These are phyloP conservation scores for Heliamphora pulchella DNA, from an alignment of 179 eudicot species.

Conservation along the genomic window DNA sequence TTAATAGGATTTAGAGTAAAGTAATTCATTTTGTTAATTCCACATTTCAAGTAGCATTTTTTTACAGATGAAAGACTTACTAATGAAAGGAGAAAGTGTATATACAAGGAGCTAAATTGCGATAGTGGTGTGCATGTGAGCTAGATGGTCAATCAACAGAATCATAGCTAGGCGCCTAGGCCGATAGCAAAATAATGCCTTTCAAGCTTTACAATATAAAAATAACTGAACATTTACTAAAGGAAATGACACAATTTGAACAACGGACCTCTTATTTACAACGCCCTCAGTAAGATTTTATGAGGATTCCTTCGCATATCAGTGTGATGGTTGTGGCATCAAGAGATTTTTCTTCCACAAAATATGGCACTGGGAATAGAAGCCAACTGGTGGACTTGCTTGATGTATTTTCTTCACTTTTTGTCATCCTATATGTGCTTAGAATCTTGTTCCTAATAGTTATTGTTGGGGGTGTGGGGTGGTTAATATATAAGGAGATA, in stretches of 20 bases:
- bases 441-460: background rate
- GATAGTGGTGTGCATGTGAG: background rate
- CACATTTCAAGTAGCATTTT: background rate
- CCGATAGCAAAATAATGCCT: background rate
- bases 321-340: background rate
- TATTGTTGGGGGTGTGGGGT: background rate
- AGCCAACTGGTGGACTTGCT: background rate
- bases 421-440: background rate
- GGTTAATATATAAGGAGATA: background rate
- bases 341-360: background rate
- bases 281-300: background rate
- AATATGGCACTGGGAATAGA: background rate
- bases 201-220: slow-evolving; percentile 4
- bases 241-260: background rate
- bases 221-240: background rate
- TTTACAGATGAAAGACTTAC: background rate
- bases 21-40: background rate
- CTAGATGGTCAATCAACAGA: slow-evolving; percentile 1
- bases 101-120: background rate
- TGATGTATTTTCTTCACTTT: background rate
- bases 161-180: background rate
- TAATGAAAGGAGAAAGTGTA: background rate
- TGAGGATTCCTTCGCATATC: background rate
- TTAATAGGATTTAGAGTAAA: background rate
- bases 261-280: background rate